These are phyloP conservation scores for Kodamaea neixiangensis DNA, from an alignment of 805 yeast genomes.

Conservation along the genomic window DNA sequence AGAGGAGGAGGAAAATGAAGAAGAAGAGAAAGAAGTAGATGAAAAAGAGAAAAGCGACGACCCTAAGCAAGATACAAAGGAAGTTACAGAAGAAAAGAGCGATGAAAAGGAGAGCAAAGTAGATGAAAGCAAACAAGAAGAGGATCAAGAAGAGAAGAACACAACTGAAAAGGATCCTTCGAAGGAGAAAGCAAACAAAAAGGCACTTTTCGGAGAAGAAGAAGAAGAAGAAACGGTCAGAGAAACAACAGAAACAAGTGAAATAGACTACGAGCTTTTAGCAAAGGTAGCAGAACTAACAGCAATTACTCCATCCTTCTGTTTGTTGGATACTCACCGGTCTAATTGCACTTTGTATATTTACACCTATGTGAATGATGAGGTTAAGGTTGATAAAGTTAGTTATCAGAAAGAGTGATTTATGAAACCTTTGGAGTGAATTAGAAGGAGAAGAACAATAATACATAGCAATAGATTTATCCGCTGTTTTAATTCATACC, in stretches of 20 bases:
- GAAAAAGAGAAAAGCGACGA: slow-evolving; percentile 11
- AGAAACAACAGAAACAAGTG: neutral
- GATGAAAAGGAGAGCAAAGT: slow-evolving; percentile 21
- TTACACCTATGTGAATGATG: slow-evolving; percentile 77
- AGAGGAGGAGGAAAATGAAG: slow-evolving; percentile 35
- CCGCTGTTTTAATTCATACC: too few species aligned
- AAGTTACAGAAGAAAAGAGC: slow-evolving; percentile 7
- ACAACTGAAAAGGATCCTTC: neutral
- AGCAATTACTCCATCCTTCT: slow-evolving; percentile 73
- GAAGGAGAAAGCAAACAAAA: neutral
- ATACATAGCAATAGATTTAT: too few species aligned
- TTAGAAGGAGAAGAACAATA: neutral
- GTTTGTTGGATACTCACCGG: slow-evolving; percentile 84
- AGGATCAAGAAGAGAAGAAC: slow-evolving; percentile 5
- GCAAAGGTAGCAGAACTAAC: slow-evolving; percentile 22
- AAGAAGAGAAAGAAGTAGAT: slow-evolving; percentile 14
- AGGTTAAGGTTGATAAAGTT: slow-evolving; percentile 89
- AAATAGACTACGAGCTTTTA: slow-evolving; percentile 15
- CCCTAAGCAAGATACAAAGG: neutral
- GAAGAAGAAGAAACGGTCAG: slow-evolving; percentile 9
- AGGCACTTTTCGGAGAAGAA: slow-evolving; percentile 10
- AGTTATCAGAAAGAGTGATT: slow-evolving; percentile 23
- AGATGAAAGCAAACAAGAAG: slow-evolving; percentile 19
- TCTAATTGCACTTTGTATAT: slow-evolving; percentile 77
- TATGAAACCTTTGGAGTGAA: neutral